Evolutionary conservation across 441 rosid genomes (phyloP).

Genomic region (Mallotus japonicus): DNA sequence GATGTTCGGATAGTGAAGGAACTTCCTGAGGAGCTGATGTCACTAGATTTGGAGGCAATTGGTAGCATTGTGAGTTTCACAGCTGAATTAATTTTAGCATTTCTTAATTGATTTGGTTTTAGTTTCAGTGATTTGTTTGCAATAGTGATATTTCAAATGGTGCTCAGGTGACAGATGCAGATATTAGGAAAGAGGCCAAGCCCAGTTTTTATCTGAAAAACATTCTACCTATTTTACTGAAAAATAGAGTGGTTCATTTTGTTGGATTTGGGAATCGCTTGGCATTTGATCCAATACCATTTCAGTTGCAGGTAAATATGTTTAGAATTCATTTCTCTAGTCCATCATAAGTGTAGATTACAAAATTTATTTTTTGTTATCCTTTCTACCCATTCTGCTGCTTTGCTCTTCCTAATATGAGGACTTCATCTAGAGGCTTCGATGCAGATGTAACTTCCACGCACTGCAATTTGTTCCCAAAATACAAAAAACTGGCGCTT

Average conservation of each 20-base stretch:
- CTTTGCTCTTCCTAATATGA: conserved; percentile 41
- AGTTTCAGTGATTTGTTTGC: not conserved
- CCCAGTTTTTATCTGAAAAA: conserved; percentile 81
- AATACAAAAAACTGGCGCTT: conserved; percentile 80
- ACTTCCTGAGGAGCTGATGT: conserved; percentile 75
- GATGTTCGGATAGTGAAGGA: conserved; percentile 83
- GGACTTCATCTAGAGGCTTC: conserved; percentile 84
- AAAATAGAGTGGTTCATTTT: conserved; percentile 80
- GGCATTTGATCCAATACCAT: conserved; percentile 93
- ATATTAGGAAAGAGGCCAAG: conserved; percentile 78
- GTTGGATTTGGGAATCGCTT: conserved; percentile 92
- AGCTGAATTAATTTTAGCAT: not conserved
- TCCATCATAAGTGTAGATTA: conserved; percentile 12
- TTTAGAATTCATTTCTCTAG: conserved; percentile 23
- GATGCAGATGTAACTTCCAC: conserved; percentile 97
- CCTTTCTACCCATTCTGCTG: conserved; percentile 5
- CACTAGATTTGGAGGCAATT: conserved; percentile 82
- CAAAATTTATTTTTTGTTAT: conserved; percentile 11
- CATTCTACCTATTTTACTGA: conserved; percentile 75
- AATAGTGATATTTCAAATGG: conserved; percentile 23
- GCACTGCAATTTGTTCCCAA: conserved; percentile 74
- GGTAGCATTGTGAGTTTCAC: conserved; percentile 80
- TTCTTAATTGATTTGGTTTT: conserved; percentile 9
- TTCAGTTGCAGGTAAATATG: conserved; percentile 71
- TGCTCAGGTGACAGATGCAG: conserved; percentile 71